These are phyloP conservation scores for Hibiscus syriacus DNA, from an alignment of 345 rosid species.

Conservation along the genomic window DNA sequence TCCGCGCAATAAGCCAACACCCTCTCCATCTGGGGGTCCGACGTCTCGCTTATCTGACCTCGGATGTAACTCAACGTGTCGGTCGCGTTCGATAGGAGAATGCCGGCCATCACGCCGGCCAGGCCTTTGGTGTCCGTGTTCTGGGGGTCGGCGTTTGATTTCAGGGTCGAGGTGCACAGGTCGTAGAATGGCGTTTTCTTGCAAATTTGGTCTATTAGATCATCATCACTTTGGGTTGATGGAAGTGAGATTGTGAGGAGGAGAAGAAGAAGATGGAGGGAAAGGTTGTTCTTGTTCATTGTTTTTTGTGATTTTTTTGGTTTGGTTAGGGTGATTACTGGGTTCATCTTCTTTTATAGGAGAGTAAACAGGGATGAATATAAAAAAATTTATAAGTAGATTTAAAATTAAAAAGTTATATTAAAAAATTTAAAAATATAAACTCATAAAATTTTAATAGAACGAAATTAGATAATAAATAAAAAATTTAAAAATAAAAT, in stretches of 20 bases:
- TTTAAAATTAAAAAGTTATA: no score
- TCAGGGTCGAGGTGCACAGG: no score
- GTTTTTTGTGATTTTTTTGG: background rate
- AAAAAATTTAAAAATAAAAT: no score
- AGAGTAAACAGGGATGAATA: no score
- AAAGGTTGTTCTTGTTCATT: constrained; percentile 1
- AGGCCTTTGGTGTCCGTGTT: no score
- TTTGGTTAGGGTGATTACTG: background rate
- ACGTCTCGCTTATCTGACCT: constrained; percentile 27
- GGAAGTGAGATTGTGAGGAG: constrained; percentile 11
- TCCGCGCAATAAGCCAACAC: constrained; percentile 74
- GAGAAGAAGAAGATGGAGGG: constrained; percentile 2
- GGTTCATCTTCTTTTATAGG: background rate
- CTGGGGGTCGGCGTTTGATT: no score
- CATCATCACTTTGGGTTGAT: constrained; percentile 15
- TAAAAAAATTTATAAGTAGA: no score
- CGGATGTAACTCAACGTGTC: constrained; percentile 48
- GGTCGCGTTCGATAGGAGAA: constrained; percentile 45
- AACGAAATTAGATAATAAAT: no score
- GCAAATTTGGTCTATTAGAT: constrained; percentile 49
- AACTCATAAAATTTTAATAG: no score
- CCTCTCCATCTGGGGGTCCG: constrained; percentile 52
- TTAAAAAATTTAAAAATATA: no score
- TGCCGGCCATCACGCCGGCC: constrained; percentile 23
- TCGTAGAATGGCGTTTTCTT: no score